A percentile compares a stretch with the other conserved stretches of the same genome.
Evolutionary conservation across 1,284 basidiomycete species (phyloP).

Genomic region (Marasmius oreades): DNA sequence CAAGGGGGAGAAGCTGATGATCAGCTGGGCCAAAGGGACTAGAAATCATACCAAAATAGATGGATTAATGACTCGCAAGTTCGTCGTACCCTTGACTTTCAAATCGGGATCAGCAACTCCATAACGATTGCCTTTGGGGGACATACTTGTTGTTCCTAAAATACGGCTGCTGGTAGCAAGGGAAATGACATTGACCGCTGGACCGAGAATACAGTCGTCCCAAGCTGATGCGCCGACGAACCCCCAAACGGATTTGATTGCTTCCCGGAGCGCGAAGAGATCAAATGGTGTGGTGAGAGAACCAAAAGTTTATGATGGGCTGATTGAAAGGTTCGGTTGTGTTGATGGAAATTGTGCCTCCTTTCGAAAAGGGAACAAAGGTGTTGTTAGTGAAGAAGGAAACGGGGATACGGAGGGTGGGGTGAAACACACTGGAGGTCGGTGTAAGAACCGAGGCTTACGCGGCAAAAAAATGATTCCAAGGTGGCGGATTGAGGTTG

Average conservation of each 20-base stretch:
- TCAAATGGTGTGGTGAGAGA: slow-evolving; percentile 14
- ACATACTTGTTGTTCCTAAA: slow-evolving; percentile 14
- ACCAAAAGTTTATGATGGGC: slow-evolving; percentile 15
- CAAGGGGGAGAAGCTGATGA: background rate
- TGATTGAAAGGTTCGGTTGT: slow-evolving; percentile 14
- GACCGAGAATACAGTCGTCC: slow-evolving; percentile 11
- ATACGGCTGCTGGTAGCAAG: slow-evolving; percentile 13
- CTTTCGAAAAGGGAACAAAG: slow-evolving; percentile 7
- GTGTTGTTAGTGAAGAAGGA: background rate
- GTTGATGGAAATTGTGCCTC: slow-evolving; percentile 13
- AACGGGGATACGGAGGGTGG: background rate
- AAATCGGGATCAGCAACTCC: slow-evolving; percentile 17
- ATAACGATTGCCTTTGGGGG: slow-evolving; percentile 4
- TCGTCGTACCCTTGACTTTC: slow-evolving; percentile 9
- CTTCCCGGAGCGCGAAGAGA: slow-evolving; percentile 14
- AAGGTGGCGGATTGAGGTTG: background rate
- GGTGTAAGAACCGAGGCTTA: background rate
- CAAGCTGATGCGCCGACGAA: slow-evolving; percentile 15
- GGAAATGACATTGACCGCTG: slow-evolving; percentile 1
- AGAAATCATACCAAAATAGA: slow-evolving; percentile 19
- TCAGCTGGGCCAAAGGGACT: slow-evolving; percentile 56
- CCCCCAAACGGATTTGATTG: slow-evolving; percentile 6
- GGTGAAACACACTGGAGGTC: background rate
- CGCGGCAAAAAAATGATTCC: background rate
- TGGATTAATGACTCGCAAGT: slow-evolving; percentile 13